These are phyloP conservation scores for Boletellus dicymbophilus DNA, from an alignment of 1,284 basidiomycete genomes.

Conservation along the genomic window DNA sequence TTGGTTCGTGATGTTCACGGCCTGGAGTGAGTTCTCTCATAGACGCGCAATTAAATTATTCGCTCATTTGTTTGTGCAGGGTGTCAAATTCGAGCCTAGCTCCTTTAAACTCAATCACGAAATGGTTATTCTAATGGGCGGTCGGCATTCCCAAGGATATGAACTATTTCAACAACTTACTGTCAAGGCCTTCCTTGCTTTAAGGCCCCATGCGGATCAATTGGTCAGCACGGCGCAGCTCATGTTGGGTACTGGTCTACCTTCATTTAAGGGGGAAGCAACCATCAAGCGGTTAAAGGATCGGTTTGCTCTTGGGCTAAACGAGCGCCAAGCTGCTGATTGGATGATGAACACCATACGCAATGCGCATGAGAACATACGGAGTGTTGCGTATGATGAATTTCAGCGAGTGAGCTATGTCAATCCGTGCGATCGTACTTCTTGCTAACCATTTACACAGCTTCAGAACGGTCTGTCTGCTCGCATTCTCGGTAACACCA, in stretches of 20 bases:
- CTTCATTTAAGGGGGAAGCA: conserved; percentile 94
- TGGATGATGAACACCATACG: conserved; percentile 88
- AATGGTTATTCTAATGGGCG: conserved; percentile 98
- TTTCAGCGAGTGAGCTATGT: conserved; percentile 72
- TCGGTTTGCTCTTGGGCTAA: conserved; percentile 82
- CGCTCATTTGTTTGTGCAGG: conserved; percentile 45
- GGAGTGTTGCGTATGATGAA: conserved; percentile 92
- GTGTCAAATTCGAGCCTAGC: conserved; percentile 96
- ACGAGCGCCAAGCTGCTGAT: conserved; percentile 90
- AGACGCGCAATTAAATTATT: neutral
- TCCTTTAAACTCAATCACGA: conserved; percentile 99
- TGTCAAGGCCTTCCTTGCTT: conserved; percentile 95
- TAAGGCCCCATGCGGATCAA: conserved; percentile 89
- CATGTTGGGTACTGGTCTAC: conserved; percentile 95
- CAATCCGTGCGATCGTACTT: neutral
- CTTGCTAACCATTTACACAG: conserved; percentile 33
- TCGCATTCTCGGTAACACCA: neutral
- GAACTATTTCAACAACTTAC: conserved; percentile 92
- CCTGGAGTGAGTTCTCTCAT: conserved; percentile 58
- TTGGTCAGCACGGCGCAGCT: conserved; percentile 87
- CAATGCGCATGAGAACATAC: conserved; percentile 94
- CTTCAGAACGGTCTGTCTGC: conserved; percentile 51
- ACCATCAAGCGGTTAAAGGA: conserved; percentile 89
- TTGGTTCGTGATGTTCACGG: conserved; percentile 38
- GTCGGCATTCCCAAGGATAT: conserved; percentile 91